Percentiles rank a stretch among this genome's conserved stretches.
Evolutionary conservation across 2,329 filamentous ascomycete species (phyloP).

Genomic region (Triangularia setosa): DNA sequence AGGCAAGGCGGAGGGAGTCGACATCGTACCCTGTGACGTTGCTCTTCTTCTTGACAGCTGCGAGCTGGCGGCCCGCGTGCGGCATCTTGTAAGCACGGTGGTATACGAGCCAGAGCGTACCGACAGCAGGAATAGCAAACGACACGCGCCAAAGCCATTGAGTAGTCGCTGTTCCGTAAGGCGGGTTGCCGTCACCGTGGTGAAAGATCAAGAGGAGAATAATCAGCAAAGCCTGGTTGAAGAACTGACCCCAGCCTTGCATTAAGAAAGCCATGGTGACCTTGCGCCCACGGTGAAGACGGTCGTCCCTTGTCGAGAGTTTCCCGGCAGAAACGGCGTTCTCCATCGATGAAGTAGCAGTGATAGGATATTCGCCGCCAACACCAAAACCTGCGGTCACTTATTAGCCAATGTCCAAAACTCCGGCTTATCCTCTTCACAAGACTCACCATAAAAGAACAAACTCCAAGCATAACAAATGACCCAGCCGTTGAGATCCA

Average conservation of each 20-base stretch:
- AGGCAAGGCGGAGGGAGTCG: slow-evolving; percentile 73
- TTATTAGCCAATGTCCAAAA: neutral
- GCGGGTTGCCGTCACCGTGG: slow-evolving; percentile 68
- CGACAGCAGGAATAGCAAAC: slow-evolving; percentile 85
- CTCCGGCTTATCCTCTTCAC: neutral
- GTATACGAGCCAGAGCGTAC: slow-evolving; percentile 92
- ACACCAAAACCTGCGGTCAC: slow-evolving; percentile 48
- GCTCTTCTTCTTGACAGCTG: slow-evolving; percentile 76
- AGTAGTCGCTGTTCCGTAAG: slow-evolving; percentile 71
- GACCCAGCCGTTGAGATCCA: slow-evolving; percentile 86
- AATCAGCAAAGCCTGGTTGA: slow-evolving; percentile 90
- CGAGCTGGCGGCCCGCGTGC: slow-evolving; percentile 76
- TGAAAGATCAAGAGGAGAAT: slow-evolving; percentile 85
- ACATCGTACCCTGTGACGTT: slow-evolving; percentile 90
- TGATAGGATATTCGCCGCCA: slow-evolving; percentile 94
- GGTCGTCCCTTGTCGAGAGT: slow-evolving; percentile 85
- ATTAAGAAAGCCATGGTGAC: slow-evolving; percentile 95
- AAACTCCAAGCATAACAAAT: slow-evolving; percentile 95
- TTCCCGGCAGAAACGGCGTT: slow-evolving; percentile 81
- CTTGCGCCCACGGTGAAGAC: slow-evolving; percentile 91
- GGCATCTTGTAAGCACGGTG: slow-evolving; percentile 96
- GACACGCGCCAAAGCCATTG: slow-evolving; percentile 92
- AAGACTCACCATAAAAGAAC: slow-evolving; percentile 73
- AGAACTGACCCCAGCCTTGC: slow-evolving; percentile 96
- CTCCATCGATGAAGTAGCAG: slow-evolving; percentile 91